Base-by-base conservation (phyloP, 225 moss, liverwort and hornwort genomes). In the Straminergon stramineum region DNA sequence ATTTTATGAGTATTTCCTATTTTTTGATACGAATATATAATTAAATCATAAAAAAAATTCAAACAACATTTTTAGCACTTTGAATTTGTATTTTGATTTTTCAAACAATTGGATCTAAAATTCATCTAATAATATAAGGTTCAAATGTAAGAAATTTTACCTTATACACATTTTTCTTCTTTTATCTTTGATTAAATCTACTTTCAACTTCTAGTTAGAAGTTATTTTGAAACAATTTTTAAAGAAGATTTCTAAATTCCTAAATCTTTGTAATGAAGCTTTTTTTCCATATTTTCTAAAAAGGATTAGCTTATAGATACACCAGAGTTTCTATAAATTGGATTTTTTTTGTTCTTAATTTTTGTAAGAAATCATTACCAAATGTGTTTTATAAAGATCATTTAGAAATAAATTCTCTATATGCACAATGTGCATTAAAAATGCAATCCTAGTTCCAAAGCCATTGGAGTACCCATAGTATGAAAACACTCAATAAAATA, bases 241-340 rank as follows among this genome's bases (percentile, higher is more conserved):
- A 48, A 75, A 48, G 74, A 45, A 0, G 75, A 2, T 30, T 70
- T 48, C 2, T 18, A 11, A 6, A 75, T 31, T 4, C 18, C 2
- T 28, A 28, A 74, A 45, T 74, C 17, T 27, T 71, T 28, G 17
- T 4, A 31, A 11, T 18, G 18, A 75, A 11, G 0, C 2, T 12
- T 19, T 35, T 23, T 45, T 43, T 3, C 2, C 3, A 41, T 16
- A 9, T 28, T 43, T 75, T 18, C 10, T 6, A 28, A 41, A 17
- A 10, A 10, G 0, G 0, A 45, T 30, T 74, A 17, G 17, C 17
- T 74, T 48, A 48, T 4, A 0, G 4, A 31, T 15, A 31, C 3
- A 48, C 31, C 48, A 11, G 6, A 17, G 1, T 18, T 11, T 48
- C 2, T 48, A 48, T 48, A 18, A 6, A 48, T 30, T 0, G n/a